Evolutionary conservation across 768 basidiomycete species (phyloP), one percentile per base, ranked within the genome.

Genomic region (Boletus rex-veris): DNA sequence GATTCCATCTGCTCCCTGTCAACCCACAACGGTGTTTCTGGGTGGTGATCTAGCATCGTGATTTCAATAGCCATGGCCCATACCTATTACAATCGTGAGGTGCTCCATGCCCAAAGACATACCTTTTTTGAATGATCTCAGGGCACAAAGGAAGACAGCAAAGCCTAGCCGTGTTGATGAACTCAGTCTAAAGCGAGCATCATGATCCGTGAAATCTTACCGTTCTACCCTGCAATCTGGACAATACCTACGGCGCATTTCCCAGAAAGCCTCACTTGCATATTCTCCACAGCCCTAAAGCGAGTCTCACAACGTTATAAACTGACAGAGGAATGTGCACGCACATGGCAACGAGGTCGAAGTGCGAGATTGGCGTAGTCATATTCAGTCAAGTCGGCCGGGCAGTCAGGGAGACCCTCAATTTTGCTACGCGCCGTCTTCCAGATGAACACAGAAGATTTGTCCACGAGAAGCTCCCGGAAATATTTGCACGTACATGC

Each of bases 331-430:
- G n/a, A 24, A 12, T 19, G 18, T 12, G 24, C 33, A 53, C 55
- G 26, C 35, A 58, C 62, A 30, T 61, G 42, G 45, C 56, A 81
- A 11, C 51, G 54, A 14, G 57, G n/a, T 12, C 24, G 40, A 35
- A 64, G 80, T 10, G 68, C 71, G n/a, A 82, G 72, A 53, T 70
- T 72, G 9, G 75, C 71, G 53, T 76, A 80, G 50, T 76, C 71
- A 1, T 70, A 71, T 54, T 81, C 79, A 16, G 60, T 69, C 49
- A 81, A 59, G 60, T 81, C 79, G 4, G 50, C 42, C 0, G 79
- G 80, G 50, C 76, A 77, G 7, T 65, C 50, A 2, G 80, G 80
- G 6, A 79, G 62, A 28, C 19, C 31, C 19, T 19, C 19, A 19
- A 19, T 19, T 19, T 19, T 19, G 19, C 19, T 19, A 19, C 19